Conservation (phyloP, 345 rosid genomes). For the Cardamine occulta region DNA sequence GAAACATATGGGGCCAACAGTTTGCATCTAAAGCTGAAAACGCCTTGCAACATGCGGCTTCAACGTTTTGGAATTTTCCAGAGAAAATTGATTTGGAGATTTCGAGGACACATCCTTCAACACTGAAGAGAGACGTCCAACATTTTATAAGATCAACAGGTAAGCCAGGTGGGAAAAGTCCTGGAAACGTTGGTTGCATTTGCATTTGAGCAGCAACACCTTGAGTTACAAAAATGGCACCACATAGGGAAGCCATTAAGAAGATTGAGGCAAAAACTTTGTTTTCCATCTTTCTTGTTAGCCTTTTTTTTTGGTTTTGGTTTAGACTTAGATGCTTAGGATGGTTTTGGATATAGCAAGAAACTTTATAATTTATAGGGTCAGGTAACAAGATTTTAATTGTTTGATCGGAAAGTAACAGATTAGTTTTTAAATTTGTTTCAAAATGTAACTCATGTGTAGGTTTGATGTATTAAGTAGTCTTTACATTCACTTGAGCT, state of each 20-base stretch:
- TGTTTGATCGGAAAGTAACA: neutral
- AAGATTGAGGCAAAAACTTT: slow-evolving; percentile 3
- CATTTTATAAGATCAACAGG: slow-evolving; percentile 25
- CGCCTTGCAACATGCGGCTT: slow-evolving; percentile 32
- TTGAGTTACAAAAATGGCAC: slow-evolving; percentile 7
- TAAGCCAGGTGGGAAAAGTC: neutral
- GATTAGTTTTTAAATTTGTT: neutral
- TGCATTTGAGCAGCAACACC: slow-evolving; percentile 13
- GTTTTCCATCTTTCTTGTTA: slow-evolving; percentile 10
- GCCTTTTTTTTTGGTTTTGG: neutral
- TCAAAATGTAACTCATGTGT: slow-evolving; percentile 11
- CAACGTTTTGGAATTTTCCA: slow-evolving; percentile 8
- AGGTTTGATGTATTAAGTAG: neutral
- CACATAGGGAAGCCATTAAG: neutral
- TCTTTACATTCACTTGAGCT: neutral
- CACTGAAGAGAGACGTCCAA: slow-evolving; percentile 30
- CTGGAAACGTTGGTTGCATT: neutral
- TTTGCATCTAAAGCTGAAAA: slow-evolving; percentile 15
- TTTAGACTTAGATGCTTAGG: slow-evolving; percentile 1
- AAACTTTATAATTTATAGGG: neutral
- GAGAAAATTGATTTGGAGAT: slow-evolving; percentile 28
- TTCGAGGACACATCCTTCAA: slow-evolving; percentile 33
- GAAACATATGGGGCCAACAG: slow-evolving; percentile 40
- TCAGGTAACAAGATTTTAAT: no score
- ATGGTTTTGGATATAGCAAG: neutral